Percentiles rank a stretch among this genome's conserved stretches.
Conservation (phyloP, 257 asterid species). For the Solanum bukasovii region DNA sequence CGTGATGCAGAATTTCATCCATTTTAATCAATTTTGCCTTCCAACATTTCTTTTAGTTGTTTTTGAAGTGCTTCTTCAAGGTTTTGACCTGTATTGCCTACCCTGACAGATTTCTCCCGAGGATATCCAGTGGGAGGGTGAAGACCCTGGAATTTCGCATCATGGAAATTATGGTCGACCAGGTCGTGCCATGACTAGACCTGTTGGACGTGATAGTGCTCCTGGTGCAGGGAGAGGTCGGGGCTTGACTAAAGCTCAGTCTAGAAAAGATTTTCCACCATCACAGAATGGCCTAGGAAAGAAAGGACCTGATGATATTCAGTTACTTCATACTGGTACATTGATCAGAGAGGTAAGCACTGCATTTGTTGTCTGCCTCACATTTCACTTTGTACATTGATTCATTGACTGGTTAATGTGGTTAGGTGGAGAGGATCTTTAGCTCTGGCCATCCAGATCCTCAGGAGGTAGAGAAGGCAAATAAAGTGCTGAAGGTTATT, state of each 20-base stretch:
- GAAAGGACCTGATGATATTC: conserved; percentile 63
- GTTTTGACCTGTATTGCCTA: not conserved
- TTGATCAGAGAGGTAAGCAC: conserved; percentile 67
- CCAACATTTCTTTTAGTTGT: not conserved
- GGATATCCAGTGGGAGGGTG: conserved; percentile 86
- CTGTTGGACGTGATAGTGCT: conserved; percentile 49
- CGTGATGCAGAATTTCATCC: no score
- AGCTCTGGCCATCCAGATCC: conserved; percentile 63
- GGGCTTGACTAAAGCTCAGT: conserved; percentile 62
- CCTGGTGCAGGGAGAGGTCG: conserved; percentile 82
- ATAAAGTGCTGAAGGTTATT: conserved; percentile 76
- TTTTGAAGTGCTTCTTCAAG: not conserved
- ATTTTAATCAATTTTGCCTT: not conserved
- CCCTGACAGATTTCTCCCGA: conserved; percentile 63
- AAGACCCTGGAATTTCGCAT: conserved; percentile 65
- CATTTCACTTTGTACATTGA: not conserved
- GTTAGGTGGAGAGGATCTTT: conserved; percentile 79
- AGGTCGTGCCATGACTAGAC: conserved; percentile 51
- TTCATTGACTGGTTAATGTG: conserved; percentile 7
- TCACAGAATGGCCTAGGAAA: conserved; percentile 68
- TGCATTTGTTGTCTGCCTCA: not conserved
- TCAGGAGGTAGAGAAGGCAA: conserved; percentile 72
- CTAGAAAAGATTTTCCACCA: conserved; percentile 59
- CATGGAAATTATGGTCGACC: conserved; percentile 61
- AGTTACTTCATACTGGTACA: conserved; percentile 76